Evolutionary conservation across 805 yeast genomes (phyloP).

Genomic region (Pichia ethanolica): DNA sequence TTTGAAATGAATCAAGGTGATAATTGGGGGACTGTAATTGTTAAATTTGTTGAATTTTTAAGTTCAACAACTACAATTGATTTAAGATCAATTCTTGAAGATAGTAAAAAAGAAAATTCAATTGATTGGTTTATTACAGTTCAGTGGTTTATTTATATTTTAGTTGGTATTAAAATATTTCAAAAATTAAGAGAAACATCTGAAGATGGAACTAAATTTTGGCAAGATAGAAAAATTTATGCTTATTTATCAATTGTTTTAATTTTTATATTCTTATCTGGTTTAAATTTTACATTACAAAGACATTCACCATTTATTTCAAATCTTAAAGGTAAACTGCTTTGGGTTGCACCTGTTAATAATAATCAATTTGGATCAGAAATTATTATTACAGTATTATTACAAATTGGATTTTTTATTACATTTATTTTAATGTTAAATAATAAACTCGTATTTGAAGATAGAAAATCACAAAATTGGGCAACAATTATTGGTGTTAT

Average conservation of each 20-base stretch:
- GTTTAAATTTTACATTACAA: constrained; percentile 57
- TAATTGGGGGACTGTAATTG: constrained; percentile 7
- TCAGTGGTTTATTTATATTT: constrained; percentile 6
- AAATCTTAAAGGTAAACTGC: constrained; percentile 37
- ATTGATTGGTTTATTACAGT: constrained; percentile 5
- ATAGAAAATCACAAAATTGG: not conserved
- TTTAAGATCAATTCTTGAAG: constrained; percentile 1
- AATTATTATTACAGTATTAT: constrained; percentile 41
- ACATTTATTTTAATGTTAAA: constrained; percentile 34
- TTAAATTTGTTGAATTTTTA: constrained; percentile 6
- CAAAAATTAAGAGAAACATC: not conserved
- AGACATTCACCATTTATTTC: constrained; percentile 58
- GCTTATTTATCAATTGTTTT: constrained; percentile 28
- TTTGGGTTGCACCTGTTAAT: constrained; percentile 51
- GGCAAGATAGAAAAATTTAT: constrained; percentile 11
- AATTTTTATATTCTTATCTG: constrained; percentile 45
- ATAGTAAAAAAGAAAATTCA: not conserved
- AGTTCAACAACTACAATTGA: constrained; percentile 2
- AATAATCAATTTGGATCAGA: constrained; percentile 70
- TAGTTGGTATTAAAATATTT: constrained; percentile 6
- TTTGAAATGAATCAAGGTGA: constrained; percentile 12
- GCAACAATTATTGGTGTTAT: not conserved
- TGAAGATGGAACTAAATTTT: not conserved
- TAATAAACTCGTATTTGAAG: constrained; percentile 3
- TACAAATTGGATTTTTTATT: constrained; percentile 42